A percentile compares a stretch with the other conserved stretches of the same genome.
Evolutionary conservation across 495 filamentous ascomycete genomes (phyloP).

Genomic region (Usnea hakonensis): DNA sequence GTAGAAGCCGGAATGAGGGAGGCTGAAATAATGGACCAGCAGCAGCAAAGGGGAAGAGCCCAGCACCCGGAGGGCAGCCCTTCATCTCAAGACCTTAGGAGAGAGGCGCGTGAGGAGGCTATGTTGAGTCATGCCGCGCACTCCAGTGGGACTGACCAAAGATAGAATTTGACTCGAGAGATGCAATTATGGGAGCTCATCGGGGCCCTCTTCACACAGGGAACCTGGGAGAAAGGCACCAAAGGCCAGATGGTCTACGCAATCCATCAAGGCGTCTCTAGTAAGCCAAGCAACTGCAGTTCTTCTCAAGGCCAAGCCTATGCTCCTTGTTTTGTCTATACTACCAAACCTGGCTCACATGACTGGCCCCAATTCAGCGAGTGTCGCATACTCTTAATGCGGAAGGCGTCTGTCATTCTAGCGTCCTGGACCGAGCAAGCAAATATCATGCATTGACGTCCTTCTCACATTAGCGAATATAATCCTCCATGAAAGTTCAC

Average conservation of each 20-base stretch:
- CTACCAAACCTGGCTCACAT: neutral
- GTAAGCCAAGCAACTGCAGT: slow-evolving; percentile 17
- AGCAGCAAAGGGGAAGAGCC: slow-evolving; percentile 2
- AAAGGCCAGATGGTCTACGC: slow-evolving; percentile 16
- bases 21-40: neutral
- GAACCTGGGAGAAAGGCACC: neutral
- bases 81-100: neutral
- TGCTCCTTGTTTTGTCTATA: neutral
- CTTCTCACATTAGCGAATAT: neutral
- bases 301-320: slow-evolving; percentile 4
- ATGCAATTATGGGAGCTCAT: neutral
- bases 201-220: neutral
- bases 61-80: slow-evolving; percentile 8
- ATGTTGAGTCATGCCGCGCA: neutral
- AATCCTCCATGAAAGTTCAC: neutral
- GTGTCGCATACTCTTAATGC: neutral
- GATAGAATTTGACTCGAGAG: slow-evolving; percentile 8
- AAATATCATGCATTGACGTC: neutral
- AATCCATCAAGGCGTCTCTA: slow-evolving; percentile 20
- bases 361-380: neutral
- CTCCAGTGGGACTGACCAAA: slow-evolving; percentile 4
- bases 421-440: neutral
- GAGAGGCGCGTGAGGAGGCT: slow-evolving; percentile 5
- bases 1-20: slow-evolving; percentile 34
- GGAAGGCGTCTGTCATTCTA: neutral